phyloP scores from a whole-genome alignment of 441 rosid species.

The Arabidopsis hybrid region DNA sequence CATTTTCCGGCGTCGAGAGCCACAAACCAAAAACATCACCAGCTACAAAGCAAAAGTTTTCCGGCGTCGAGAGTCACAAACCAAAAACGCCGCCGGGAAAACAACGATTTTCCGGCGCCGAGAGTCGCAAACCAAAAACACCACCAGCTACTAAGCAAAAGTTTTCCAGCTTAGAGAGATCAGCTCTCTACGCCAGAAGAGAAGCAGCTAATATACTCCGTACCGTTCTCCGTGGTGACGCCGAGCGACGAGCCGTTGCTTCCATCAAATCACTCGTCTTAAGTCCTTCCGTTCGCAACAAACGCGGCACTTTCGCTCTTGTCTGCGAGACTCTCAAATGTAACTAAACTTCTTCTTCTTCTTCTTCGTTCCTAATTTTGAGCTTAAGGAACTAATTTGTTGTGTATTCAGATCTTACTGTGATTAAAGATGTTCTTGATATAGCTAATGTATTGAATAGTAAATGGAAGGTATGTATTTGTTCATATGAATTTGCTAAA shows the following conservation, averaged over 20 bases:
- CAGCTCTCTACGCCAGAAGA: slow-evolving; percentile 79
- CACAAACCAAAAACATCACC: too few relatives aligned
- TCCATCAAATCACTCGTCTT: slow-evolving; percentile 88
- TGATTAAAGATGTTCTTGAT: slow-evolving; percentile 77
- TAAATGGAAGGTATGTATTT: slow-evolving; percentile 75
- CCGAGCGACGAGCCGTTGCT: slow-evolving; percentile 73
- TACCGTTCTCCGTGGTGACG: slow-evolving; percentile 78
- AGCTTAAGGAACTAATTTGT: neutral
- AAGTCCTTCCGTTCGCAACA: slow-evolving; percentile 77
- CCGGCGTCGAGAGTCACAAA: slow-evolving; percentile 29
- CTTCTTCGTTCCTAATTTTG: neutral
- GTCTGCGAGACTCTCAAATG: slow-evolving; percentile 93
- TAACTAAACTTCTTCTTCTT: slow-evolving; percentile 35
- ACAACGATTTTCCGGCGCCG: neutral
- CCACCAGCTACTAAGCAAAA: slow-evolving; percentile 40
- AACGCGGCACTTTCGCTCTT: slow-evolving; percentile 85
- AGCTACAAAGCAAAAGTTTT: too few relatives aligned
- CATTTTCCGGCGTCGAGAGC: too few relatives aligned
- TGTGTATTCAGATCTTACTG: slow-evolving; percentile 62
- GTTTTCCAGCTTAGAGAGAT: slow-evolving; percentile 63
- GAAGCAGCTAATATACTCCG: slow-evolving; percentile 84
- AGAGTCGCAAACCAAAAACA: slow-evolving; percentile 32
- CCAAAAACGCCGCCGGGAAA: slow-evolving; percentile 25
- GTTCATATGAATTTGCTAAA: slow-evolving; percentile 1
- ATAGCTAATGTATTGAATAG: slow-evolving; percentile 60